Evolutionary conservation across 108 stramenopile species (phyloP), one percentile per base, ranked within the genome.

Genomic region (Chaetoceros muelleri): DNA sequence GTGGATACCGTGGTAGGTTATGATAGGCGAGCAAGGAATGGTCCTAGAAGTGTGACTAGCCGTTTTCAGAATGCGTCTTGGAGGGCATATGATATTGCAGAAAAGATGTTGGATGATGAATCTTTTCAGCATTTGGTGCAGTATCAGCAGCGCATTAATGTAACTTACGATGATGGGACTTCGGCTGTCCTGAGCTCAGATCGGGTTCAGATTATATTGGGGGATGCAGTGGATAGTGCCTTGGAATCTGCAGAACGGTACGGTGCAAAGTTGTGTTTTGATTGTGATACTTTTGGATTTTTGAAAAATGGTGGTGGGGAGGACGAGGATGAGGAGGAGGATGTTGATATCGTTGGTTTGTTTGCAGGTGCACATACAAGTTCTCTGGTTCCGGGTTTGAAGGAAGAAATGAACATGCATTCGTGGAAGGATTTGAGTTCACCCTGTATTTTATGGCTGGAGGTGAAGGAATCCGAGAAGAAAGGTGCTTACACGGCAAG

Each of bases 21-120:
- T 61, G 67, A 69, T 29, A 69, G 62, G 47, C 48, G 67, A 19
- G 26, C 31, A 13, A 61, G 61, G 28, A 28, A 52, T 52, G 67
- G 67, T 48, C 50, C 59, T 23, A 55, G 67, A 20, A 34, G 55
- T 44, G 67, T 69, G 18, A 46, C 46, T 1, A 56, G 55, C 34
- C 53, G 67, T 13, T 69, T 62, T 53, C 67, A 69, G 30, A 69
- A 69, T 31, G 67, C 67, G 3, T 62, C 61, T 20, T 69, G 60
- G 54, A 61, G 67, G 10, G 67, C 67, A 10, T 69, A 69, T 31
- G 67, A 69, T 30, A 48, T 69, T 53, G 67, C 67, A 8, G 28
- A 20, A n/a, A 24, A 62, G 3, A 55, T 69, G 1, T 30, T 69
- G n/a, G 67, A 69, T 31, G 62, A 62, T 24, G 61, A 62, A 24